phyloP scores from a whole-genome alignment of 1,284 basidiomycete species.

The Moesziomyces globuligerus region DNA sequence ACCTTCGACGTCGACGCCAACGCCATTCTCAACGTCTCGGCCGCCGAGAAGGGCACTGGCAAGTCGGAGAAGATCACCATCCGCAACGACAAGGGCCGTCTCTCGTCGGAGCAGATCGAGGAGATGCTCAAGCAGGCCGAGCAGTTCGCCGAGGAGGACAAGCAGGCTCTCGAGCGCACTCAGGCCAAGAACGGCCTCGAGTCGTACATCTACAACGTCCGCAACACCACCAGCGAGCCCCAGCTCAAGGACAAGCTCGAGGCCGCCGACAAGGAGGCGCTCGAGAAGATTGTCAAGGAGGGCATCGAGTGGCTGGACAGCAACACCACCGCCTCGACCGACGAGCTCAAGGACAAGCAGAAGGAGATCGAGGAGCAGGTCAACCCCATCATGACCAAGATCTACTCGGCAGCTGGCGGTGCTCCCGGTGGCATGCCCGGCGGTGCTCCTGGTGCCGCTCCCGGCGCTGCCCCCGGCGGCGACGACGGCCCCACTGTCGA shows the following conservation, averaged over 20 bases:
- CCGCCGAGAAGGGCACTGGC: slow-evolving; percentile 96
- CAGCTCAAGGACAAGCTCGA: slow-evolving; percentile 79
- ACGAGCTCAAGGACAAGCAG: slow-evolving; percentile 94
- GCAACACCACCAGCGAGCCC: slow-evolving; percentile 74
- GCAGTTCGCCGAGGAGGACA: slow-evolving; percentile 81
- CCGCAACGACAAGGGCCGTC: slow-evolving; percentile 97
- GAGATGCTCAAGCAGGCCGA: slow-evolving; percentile 76
- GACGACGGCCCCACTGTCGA: slow-evolving; percentile 87
- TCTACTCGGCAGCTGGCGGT: slow-evolving; percentile 77
- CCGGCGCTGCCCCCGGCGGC: slow-evolving; percentile 57
- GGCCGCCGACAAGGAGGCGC: slow-evolving; percentile 84
- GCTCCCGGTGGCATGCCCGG: slow-evolving; percentile 73
- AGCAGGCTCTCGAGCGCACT: slow-evolving; percentile 75
- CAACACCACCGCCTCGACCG: slow-evolving; percentile 89
- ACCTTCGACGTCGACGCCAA: slow-evolving; percentile 99
- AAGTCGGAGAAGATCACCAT: slow-evolving; percentile 93
- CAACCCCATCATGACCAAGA: slow-evolving; percentile 93
- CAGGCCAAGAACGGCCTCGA: slow-evolving; percentile 81
- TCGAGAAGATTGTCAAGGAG: slow-evolving; percentile 85
- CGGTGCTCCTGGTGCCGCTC: slow-evolving; percentile 66
- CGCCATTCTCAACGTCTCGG: slow-evolving; percentile 96
- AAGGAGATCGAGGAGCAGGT: slow-evolving; percentile 92
- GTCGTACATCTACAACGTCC: slow-evolving; percentile 95
- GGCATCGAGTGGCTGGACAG: slow-evolving; percentile 88
- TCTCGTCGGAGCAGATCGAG: slow-evolving; percentile 98